Evolutionary conservation across 805 yeast genomes (phyloP).

Genomic region (Saccharomycopsis fodiens): DNA sequence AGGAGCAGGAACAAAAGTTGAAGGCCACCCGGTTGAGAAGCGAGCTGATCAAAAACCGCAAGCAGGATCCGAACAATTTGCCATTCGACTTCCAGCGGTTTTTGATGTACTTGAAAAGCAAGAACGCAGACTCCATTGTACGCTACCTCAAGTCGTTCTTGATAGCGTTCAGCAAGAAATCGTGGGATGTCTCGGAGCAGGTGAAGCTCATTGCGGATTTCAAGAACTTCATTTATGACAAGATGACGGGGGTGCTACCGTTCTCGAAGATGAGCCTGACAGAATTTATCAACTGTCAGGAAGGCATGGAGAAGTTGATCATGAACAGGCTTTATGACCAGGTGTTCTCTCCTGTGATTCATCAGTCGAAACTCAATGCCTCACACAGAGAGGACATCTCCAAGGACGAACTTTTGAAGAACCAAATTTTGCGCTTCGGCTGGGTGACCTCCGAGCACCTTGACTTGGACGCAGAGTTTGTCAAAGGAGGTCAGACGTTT

Average conservation of each 20-base stretch:
- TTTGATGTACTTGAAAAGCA: conserved; percentile 58
- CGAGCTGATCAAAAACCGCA: conserved; percentile 1
- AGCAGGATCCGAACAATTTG: conserved; percentile 15
- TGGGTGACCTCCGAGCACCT: conserved; percentile 73
- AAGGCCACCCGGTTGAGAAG: conserved; percentile 12
- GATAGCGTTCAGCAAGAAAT: conserved; percentile 59
- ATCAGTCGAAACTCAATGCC: conserved; percentile 33
- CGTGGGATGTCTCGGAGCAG: conserved; percentile 74
- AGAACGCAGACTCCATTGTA: conserved; percentile 82
- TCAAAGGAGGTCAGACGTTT: conserved; percentile 44
- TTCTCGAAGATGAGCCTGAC: conserved; percentile 57
- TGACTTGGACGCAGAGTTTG: conserved; percentile 55
- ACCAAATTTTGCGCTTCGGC: conserved; percentile 51
- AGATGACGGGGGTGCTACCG: conserved; percentile 59
- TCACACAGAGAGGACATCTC: conserved; percentile 57
- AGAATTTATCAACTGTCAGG: conserved; percentile 65
- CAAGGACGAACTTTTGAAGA: conserved; percentile 46
- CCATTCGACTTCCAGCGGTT: conserved; percentile 82
- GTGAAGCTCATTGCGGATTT: conserved; percentile 71
- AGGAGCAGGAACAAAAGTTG: conserved; percentile 16
- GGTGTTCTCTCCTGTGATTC: conserved; percentile 66
- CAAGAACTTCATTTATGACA: conserved; percentile 58
- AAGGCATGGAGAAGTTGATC: conserved; percentile 86
- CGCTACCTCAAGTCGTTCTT: conserved; percentile 80
- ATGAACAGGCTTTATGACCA: conserved; percentile 78